phyloP scores from a whole-genome alignment of 306 rosid genomes.

The Sicyos baderoa region DNA sequence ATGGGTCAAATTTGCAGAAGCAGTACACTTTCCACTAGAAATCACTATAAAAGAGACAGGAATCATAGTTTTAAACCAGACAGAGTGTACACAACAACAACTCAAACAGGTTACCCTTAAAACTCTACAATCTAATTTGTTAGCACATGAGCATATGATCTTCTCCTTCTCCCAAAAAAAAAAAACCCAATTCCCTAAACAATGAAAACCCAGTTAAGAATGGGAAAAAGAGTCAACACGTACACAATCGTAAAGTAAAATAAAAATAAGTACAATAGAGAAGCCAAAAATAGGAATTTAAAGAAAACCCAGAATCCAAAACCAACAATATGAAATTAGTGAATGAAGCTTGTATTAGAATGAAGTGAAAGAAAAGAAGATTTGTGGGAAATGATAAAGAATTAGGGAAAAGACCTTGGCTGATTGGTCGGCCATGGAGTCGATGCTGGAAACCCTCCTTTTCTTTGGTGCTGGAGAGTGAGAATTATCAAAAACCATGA shows the following conservation, averaged over 20 bases:
- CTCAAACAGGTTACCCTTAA: neutral
- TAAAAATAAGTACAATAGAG: neutral
- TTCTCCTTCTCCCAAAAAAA: neutral
- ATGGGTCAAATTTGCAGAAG: conserved; percentile 17
- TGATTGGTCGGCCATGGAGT: conserved; percentile 48
- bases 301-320: conserved; percentile 12
- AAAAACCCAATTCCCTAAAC: neutral
- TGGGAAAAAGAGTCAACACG: neutral
- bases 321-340: neutral
- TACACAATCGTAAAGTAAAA: neutral
- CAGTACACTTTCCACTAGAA: no score
- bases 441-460: conserved; percentile 38
- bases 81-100: neutral
- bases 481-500: conserved; percentile 47
- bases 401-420: conserved; percentile 34
- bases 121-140: neutral
- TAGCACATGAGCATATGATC: no score
- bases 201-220: neutral
- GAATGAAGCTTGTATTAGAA: neutral
- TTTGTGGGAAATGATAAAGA: neutral
- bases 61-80: neutral
- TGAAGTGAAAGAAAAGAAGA: neutral
- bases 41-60: no score
- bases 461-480: conserved; percentile 35
- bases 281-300: neutral